Conservation (phyloP, 177 flowering plant species). For the Vitis hybrid region DNA sequence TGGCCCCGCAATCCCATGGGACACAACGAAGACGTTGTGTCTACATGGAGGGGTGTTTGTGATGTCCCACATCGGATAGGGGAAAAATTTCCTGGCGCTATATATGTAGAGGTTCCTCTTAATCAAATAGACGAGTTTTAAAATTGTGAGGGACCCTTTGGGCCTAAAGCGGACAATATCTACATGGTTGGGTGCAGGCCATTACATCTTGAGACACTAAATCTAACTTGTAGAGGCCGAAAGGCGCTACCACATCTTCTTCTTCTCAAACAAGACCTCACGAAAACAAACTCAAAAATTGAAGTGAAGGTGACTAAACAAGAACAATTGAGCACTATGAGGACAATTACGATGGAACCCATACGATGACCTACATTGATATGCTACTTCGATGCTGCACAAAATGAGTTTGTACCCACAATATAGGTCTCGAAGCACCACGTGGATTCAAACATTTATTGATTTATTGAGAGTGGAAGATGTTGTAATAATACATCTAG, state of each 20-base stretch:
- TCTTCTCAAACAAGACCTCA: conserved; percentile 28
- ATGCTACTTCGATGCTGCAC: conserved; percentile 89
- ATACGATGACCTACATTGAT: conserved; percentile 69
- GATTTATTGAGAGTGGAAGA: conserved; percentile 51
- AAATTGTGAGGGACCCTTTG: no score
- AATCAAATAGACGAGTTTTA: no score
- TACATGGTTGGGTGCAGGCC: no score
- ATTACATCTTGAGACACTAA: conserved; percentile 30
- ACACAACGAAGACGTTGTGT: no score
- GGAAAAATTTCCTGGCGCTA: no score
- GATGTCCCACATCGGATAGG: no score
- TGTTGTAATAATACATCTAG: background rate
- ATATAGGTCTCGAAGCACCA: conserved; percentile 60
- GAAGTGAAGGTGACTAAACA: conserved; percentile 10
- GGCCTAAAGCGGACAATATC: no score
- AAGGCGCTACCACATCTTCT: conserved; percentile 29
- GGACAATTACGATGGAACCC: conserved; percentile 63
- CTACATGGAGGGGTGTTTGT: no score
- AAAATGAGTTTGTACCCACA: conserved; percentile 82
- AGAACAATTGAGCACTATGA: conserved; percentile 19
- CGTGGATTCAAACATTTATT: conserved; percentile 87
- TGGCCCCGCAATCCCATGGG: no score
- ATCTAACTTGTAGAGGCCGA: conserved; percentile 48
- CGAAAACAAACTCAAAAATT: conserved; percentile 9
- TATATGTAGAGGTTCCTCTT: no score